A percentile compares a stretch with the other conserved stretches of the same genome.
Evolutionary conservation across 192 early-diverging fungal genomes (phyloP).

Genomic region (Fimicolochytrium jonesii): DNA sequence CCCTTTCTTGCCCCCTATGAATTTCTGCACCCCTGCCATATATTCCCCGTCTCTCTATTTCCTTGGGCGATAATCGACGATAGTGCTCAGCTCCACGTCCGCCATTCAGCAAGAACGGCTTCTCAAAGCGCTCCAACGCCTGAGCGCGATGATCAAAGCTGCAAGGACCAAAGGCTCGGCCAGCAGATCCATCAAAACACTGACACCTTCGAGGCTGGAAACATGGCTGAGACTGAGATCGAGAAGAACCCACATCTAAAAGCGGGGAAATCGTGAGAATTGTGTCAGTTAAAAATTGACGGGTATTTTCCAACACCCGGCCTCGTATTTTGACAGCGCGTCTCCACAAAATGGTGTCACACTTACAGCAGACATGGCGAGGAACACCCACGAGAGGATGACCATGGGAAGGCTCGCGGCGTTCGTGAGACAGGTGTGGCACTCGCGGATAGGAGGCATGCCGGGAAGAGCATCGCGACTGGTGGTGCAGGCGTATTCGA

Average conservation of each 20-base stretch:
- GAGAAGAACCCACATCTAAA: slow-evolving; percentile 14
- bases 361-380: slow-evolving; percentile 17
- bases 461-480: background rate
- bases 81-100: too few species aligned
- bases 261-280: background rate
- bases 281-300: background rate
- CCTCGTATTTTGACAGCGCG: too few species aligned
- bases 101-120: background rate
- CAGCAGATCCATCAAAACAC: slow-evolving; percentile 10
- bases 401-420: slow-evolving; percentile 1
- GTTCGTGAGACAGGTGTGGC: slow-evolving; percentile 15
- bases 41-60: too few species aligned
- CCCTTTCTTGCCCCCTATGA: too few species aligned
- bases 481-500: slow-evolving; percentile 17
- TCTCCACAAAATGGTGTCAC: background rate
- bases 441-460: background rate
- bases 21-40: too few species aligned
- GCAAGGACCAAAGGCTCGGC: slow-evolving; percentile 19
- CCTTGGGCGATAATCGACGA: too few species aligned
- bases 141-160: slow-evolving; percentile 6
- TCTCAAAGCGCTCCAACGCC: slow-evolving; percentile 7
- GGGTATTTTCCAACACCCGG: background rate
- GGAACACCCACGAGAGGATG: slow-evolving; percentile 17
- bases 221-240: slow-evolving; percentile 1
- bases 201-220: background rate